Percentiles rank a stretch among this genome's conserved stretches.
phyloP scores from a whole-genome alignment of 139 green algal species.

The Tetraselmis chui region DNA sequence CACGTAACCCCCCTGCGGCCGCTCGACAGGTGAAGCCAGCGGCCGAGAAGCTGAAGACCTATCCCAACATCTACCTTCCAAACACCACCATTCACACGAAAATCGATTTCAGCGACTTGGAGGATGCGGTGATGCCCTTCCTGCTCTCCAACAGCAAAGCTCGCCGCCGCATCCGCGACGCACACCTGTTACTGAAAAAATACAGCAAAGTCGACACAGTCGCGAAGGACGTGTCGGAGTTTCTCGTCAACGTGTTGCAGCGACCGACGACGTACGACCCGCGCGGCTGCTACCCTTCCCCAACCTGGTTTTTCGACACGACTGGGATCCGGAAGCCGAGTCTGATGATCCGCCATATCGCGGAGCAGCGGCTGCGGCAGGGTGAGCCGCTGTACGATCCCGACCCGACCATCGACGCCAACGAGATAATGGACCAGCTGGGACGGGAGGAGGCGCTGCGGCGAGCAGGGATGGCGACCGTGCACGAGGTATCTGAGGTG shows the following conservation, averaged over 20 bases:
- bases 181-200: background rate
- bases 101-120: background rate
- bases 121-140: background rate
- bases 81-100: background rate
- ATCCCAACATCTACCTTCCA: background rate
- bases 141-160: background rate
- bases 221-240: background rate
- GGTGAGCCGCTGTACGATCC: background rate
- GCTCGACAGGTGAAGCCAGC: background rate
- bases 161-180: background rate
- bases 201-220: background rate
- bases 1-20: too few relatives aligned
- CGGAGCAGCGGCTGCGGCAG: background rate
- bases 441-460: background rate
- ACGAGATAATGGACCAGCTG: background rate
- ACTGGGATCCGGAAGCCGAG: background rate
- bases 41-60: background rate
- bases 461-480: background rate
- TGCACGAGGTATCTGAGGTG: background rate
- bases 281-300: background rate
- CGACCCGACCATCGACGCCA: background rate
- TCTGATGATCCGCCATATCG: background rate
- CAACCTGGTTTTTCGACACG: background rate
- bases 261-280: background rate
- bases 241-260: background rate